phyloP scores from a whole-genome alignment of 495 filamentous ascomycete genomes.

The Penicillium maclennaniae region DNA sequence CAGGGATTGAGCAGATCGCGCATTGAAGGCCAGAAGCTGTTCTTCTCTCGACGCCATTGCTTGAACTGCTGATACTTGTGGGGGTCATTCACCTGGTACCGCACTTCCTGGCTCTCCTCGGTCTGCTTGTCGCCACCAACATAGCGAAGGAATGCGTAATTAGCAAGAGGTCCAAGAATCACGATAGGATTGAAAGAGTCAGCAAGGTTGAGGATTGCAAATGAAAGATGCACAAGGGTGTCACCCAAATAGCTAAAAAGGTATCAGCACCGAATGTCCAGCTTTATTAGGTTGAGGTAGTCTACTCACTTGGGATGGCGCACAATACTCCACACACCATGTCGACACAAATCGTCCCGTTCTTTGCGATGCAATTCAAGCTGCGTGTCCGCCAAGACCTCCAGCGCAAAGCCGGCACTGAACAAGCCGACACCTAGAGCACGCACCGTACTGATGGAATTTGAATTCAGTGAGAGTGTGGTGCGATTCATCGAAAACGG shows the following conservation, averaged over 20 bases:
- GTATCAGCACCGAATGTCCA: constrained; percentile 1
- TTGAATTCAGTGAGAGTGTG: constrained; percentile 5
- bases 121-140: constrained; percentile 52
- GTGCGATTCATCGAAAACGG: constrained; percentile 39
- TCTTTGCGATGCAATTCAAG: constrained; percentile 38
- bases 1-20: constrained; percentile 49
- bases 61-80: constrained; percentile 49
- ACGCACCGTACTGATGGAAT: constrained; percentile 24
- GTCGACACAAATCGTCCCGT: constrained; percentile 36
- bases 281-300: background rate
- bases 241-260: constrained; percentile 53
- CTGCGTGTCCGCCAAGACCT: constrained; percentile 53
- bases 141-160: constrained; percentile 55
- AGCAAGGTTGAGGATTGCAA: constrained; percentile 40
- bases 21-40: constrained; percentile 54
- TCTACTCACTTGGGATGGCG: constrained; percentile 61
- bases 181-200: constrained; percentile 50
- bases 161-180: constrained; percentile 51
- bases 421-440: constrained; percentile 53
- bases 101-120: constrained; percentile 46
- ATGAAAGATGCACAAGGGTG: constrained; percentile 46
- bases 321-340: constrained; percentile 58
- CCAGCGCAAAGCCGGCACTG: constrained; percentile 48
- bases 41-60: constrained; percentile 47
- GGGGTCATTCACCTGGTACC: constrained; percentile 43